A percentile compares a stretch with the other conserved stretches of the same genome.
Evolutionary conservation across 768 basidiomycete species (phyloP).

Genomic region (Vararia minispora): DNA sequence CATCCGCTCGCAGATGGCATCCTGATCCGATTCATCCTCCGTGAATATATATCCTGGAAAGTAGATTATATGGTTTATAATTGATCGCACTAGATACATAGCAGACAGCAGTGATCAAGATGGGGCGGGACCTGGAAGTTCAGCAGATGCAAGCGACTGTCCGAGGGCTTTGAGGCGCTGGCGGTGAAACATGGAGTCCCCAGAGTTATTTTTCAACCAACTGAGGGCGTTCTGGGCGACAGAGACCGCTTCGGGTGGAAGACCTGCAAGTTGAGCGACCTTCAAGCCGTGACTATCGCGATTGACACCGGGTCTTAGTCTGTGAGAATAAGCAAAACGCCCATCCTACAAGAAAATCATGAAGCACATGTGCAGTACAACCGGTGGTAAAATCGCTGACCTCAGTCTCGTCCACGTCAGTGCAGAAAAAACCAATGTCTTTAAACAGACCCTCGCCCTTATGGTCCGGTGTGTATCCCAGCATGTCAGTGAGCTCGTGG

Average conservation of each 20-base stretch:
- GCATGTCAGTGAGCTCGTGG: constrained; percentile 83
- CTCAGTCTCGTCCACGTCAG: constrained; percentile 68
- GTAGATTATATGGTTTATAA: too few relatives aligned
- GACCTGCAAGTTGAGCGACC: constrained; percentile 79
- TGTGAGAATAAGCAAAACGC: constrained; percentile 78
- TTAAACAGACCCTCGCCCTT: constrained; percentile 37
- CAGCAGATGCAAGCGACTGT: constrained; percentile 7
- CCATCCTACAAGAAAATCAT: constrained; percentile 37
- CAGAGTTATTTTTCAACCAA: constrained; percentile 21
- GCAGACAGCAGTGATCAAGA: too few relatives aligned
- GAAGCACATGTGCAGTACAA: background rate
- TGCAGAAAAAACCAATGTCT: constrained; percentile 79
- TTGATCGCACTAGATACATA: too few relatives aligned
- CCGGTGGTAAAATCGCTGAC: constrained; percentile 33
- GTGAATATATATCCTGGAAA: too few relatives aligned
- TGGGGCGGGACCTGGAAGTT: background rate
- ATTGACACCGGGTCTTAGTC: constrained; percentile 74
- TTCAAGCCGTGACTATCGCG: constrained; percentile 85
- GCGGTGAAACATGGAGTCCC: background rate
- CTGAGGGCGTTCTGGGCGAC: constrained; percentile 48
- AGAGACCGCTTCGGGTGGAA: constrained; percentile 51
- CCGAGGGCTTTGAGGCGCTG: constrained; percentile 8
- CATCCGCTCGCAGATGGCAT: constrained; percentile 65
- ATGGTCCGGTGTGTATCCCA: constrained; percentile 44
- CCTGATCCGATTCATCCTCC: too few relatives aligned